phyloP scores from a whole-genome alignment of 805 yeast species.

The Blastobotrys muscicola region DNA sequence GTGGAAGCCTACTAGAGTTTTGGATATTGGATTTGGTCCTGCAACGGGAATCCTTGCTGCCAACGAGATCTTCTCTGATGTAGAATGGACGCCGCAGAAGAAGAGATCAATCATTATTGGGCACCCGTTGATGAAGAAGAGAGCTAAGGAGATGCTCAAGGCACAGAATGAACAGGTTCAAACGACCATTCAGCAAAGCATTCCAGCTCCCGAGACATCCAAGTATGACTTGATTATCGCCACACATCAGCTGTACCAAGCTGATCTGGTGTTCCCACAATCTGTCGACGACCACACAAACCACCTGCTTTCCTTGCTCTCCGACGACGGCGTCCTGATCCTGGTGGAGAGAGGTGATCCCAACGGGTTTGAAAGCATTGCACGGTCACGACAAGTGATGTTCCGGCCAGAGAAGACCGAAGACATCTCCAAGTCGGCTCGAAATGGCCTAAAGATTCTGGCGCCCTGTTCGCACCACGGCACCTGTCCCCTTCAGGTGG shows the following conservation, averaged over 20 bases:
- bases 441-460: slow-evolving; percentile 50
- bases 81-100: slow-evolving; percentile 39
- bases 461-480: slow-evolving; percentile 92
- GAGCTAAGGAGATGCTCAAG: slow-evolving; percentile 69
- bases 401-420: slow-evolving; percentile 58
- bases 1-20: slow-evolving; percentile 56
- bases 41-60: slow-evolving; percentile 84
- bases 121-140: slow-evolving; percentile 58
- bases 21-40: slow-evolving; percentile 86
- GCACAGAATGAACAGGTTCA: slow-evolving; percentile 37
- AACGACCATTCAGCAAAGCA: slow-evolving; percentile 42
- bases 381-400: slow-evolving; percentile 83
- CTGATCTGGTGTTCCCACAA: slow-evolving; percentile 52
- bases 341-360: slow-evolving; percentile 86
- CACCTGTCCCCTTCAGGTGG: slow-evolving; percentile 74
- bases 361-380: slow-evolving; percentile 76
- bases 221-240: slow-evolving; percentile 77
- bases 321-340: slow-evolving; percentile 73
- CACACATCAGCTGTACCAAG: slow-evolving; percentile 62
- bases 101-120: slow-evolving; percentile 73
- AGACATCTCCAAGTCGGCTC: slow-evolving; percentile 21
- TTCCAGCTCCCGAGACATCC: slow-evolving; percentile 36
- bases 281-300: slow-evolving; percentile 64
- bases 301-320: slow-evolving; percentile 47
- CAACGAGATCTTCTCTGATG: slow-evolving; percentile 63